Evolutionary conservation across 2,329 filamentous ascomycete genomes (phyloP), one percentile per base, ranked within the genome.

Genomic region (Calycina herbarum): DNA sequence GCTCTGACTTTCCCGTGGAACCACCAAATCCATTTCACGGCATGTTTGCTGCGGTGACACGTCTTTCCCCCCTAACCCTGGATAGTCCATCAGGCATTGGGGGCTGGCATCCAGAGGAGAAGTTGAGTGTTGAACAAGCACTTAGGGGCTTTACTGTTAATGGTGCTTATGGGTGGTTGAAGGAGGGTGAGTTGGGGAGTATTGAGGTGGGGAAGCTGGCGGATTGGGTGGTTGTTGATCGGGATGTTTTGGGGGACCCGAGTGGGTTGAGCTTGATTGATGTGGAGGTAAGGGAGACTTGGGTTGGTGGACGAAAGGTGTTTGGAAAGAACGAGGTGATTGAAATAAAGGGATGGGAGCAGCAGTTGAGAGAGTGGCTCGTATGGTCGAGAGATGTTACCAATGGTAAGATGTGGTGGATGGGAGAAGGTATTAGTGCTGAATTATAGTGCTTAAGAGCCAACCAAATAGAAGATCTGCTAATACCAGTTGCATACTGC

Each of bases 1-100:
- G 89, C 2, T 89, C 86, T 59, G 89, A 91, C 72, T 91, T 91
- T 70, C 89, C 89, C 45, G 89, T 92, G 7, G 89, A 91, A 74
- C 89, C 88, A 2, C 83, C 88, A 0, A 84, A 86, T 70, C 86
- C 89, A 1, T 89, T 90, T 68, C 83, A 88, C 64, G 89, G 89
- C 20, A 86, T 91, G 48, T 91, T 89, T 70, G 88, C 89, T 3
- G 89, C 89, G 2, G 82, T 89, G 1, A 83, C 87, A 13, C 80
- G 89, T 64, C 82, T 82, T 54, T 86, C 79, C 66, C 89, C 89
- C 1, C 80, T 80, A 57, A 86, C 86, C 0, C 85, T 83, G 0
- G 78, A 77, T 1, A 83, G 83, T 20, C 76, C 80, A 6, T 82
- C 81, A n/a, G 78, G 78, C 5, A 74, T 80, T 2, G 68, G 67